Percentiles rank a stretch among this genome's conserved stretches.
These are phyloP conservation scores for Moesziomyces sp. DNA, from an alignment of 1,284 basidiomycete species.

Conservation along the genomic window DNA sequence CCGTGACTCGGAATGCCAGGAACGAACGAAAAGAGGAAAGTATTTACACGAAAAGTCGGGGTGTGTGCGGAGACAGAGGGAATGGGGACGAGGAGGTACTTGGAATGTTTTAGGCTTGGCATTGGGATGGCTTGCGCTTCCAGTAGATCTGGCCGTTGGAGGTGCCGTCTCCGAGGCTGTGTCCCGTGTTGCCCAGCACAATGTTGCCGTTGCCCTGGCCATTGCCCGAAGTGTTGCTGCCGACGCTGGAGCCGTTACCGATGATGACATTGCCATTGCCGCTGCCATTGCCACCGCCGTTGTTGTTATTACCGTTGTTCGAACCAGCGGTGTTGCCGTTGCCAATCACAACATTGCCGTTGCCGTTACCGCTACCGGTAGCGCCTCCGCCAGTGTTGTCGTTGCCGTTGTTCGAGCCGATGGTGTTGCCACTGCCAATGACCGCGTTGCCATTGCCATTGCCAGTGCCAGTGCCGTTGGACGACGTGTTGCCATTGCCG, in stretches of 20 bases:
- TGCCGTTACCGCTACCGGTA: background rate
- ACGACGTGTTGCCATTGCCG: slow-evolving; percentile 12
- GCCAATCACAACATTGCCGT: slow-evolving; percentile 6
- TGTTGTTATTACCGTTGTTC: slow-evolving; percentile 9
- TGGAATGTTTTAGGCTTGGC: background rate
- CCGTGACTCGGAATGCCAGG: no score
- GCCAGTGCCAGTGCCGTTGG: slow-evolving; percentile 4
- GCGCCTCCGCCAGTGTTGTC: background rate
- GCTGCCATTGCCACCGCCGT: slow-evolving; percentile 10
- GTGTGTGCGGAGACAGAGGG: no score
- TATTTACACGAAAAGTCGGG: no score
- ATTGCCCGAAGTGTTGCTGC: slow-evolving; percentile 10
- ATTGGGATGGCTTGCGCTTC: background rate
- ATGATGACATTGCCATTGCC: slow-evolving; percentile 20
- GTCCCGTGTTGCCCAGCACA: slow-evolving; percentile 16
- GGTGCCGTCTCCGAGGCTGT: slow-evolving; percentile 13
- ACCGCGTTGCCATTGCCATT: slow-evolving; percentile 15
- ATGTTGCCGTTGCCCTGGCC: slow-evolving; percentile 16
- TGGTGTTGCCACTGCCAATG: background rate
- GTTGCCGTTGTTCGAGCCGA: background rate
- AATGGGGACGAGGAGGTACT: no score
- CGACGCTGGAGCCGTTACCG: slow-evolving; percentile 3
- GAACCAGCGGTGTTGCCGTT: slow-evolving; percentile 5
- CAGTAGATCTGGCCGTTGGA: slow-evolving; percentile 28
- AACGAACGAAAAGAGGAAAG: no score